Evolutionary conservation across 1,284 basidiomycete genomes (phyloP).

Genomic region (Malassezia restricta): DNA sequence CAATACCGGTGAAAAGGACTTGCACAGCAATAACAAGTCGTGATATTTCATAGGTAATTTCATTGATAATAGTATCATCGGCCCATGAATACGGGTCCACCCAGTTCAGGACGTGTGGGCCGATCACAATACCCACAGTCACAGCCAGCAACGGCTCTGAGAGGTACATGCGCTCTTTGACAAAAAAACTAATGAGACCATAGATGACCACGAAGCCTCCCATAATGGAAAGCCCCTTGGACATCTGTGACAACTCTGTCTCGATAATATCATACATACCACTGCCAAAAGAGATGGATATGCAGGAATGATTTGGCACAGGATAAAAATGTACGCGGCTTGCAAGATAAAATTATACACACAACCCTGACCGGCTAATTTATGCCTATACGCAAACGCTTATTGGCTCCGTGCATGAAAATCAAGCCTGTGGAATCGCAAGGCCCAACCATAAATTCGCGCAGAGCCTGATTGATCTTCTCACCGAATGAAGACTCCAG

Average conservation of each 20-base stretch:
- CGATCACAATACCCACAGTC: constrained; percentile 35
- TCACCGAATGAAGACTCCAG: constrained; percentile 17
- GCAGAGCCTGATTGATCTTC: constrained; percentile 4
- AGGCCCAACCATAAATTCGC: not conserved
- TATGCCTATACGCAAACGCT: no score
- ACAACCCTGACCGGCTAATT: no score
- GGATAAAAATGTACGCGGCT: not conserved
- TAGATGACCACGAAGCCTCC: constrained; percentile 43
- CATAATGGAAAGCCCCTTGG: constrained; percentile 34
- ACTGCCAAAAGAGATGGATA: not conserved
- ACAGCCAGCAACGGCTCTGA: constrained; percentile 42
- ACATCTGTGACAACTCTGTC: constrained; percentile 33
- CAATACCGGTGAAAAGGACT: constrained; percentile 48
- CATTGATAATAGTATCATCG: constrained; percentile 20
- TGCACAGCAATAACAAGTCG: constrained; percentile 45
- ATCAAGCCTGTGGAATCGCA: no score
- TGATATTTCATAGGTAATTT: constrained; percentile 46
- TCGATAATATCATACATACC: constrained; percentile 23
- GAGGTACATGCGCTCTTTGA: constrained; percentile 39
- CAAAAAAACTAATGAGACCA: constrained; percentile 39
- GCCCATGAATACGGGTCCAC: constrained; percentile 38
- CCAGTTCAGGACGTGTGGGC: constrained; percentile 41
- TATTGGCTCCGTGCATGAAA: no score
- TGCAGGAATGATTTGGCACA: not conserved
- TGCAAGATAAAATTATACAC: no score